These are phyloP conservation scores for Pseudogymnoascus sp. DNA, from an alignment of 2,329 filamentous ascomycete species.

Conservation along the genomic window DNA sequence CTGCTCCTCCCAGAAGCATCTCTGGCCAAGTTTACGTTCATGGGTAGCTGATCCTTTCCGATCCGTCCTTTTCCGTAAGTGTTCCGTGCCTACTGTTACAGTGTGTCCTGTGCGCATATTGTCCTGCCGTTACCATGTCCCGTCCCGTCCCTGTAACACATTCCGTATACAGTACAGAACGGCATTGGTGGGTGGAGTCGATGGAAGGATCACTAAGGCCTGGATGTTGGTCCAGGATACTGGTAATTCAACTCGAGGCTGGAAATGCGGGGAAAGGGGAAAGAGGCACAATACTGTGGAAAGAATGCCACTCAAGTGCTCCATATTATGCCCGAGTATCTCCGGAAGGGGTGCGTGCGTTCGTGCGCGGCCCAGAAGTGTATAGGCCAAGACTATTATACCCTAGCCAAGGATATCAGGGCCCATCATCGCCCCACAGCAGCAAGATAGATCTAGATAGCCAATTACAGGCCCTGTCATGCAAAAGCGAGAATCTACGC, in stretches of 20 bases:
- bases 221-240: background rate
- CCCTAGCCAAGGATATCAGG: background rate
- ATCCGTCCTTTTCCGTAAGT: background rate
- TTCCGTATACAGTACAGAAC: background rate
- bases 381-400: background rate
- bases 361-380: background rate
- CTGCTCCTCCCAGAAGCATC: background rate
- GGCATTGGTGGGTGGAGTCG: background rate
- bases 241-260: background rate
- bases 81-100: background rate
- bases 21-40: background rate
- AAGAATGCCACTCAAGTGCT: background rate
- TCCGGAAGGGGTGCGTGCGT: background rate
- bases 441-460: background rate
- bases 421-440: background rate
- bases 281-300: background rate
- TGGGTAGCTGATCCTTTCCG: background rate
- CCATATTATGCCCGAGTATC: background rate
- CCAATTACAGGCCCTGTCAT: background rate
- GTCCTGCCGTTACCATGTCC: background rate
- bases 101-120: background rate
- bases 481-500: background rate
- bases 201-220: background rate
- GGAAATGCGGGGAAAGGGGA: slow-evolving; percentile 1
- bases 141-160: background rate